phyloP scores from a whole-genome alignment of 306 rosid genomes.

The Casuarina equisetifolia region DNA sequence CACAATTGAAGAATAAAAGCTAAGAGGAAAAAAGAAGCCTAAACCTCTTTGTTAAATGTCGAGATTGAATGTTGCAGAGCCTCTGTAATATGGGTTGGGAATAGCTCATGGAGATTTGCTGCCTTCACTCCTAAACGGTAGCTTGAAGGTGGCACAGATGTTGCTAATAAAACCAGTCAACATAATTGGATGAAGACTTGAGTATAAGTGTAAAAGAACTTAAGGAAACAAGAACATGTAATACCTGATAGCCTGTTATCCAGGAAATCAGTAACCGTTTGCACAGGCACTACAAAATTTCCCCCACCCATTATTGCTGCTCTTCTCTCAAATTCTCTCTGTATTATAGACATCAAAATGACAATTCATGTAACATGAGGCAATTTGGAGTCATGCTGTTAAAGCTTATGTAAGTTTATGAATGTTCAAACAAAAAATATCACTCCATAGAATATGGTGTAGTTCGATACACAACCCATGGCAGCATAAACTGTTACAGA shows the following conservation, averaged over 20 bases:
- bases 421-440: background rate
- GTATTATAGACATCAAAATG: slow-evolving; percentile 18
- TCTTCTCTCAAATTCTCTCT: slow-evolving; percentile 78
- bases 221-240: slow-evolving; percentile 12
- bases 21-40: slow-evolving; percentile 15
- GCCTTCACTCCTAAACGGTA: slow-evolving; percentile 96
- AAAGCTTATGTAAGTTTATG: background rate
- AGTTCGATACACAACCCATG: background rate
- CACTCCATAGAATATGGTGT: background rate
- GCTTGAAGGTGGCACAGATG: slow-evolving; percentile 82
- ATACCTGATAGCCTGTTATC: slow-evolving; percentile 71
- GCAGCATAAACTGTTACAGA: background rate
- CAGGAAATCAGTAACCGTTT: slow-evolving; percentile 83
- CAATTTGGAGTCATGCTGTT: background rate
- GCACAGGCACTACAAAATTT: slow-evolving; percentile 83
- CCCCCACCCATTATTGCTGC: slow-evolving; percentile 96
- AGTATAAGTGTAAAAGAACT: slow-evolving; percentile 19
- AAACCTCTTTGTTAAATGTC: slow-evolving; percentile 81
- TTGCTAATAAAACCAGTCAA: slow-evolving; percentile 42
- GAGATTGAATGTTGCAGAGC: slow-evolving; percentile 75
- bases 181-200: slow-evolving; percentile 23
- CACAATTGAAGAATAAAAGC: slow-evolving; percentile 4
- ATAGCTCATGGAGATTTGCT: slow-evolving; percentile 73
- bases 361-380: background rate
- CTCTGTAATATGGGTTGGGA: slow-evolving; percentile 63